Conservation (phyloP, 2,329 filamentous ascomycete species). For the Sphaerulina musiva region DNA sequence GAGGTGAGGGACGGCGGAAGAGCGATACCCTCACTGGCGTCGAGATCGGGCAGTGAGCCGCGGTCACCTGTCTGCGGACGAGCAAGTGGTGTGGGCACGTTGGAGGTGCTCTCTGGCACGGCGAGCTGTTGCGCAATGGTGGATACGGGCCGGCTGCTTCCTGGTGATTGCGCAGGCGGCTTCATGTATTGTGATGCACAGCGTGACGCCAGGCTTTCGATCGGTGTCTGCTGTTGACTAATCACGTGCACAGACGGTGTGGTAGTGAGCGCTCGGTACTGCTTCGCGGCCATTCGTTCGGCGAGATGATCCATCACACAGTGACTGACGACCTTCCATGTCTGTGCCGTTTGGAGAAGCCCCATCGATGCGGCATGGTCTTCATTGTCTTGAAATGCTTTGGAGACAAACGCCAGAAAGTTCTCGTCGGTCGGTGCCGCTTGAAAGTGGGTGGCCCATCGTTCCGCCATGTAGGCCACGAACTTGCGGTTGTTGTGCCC, state of each 20-base stretch:
- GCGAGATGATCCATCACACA: slow-evolving; percentile 46
- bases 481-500: slow-evolving; percentile 17
- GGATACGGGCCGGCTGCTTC: slow-evolving; percentile 19
- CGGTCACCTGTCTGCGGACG: slow-evolving; percentile 31
- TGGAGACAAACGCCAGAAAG: slow-evolving; percentile 16
- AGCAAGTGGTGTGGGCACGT: slow-evolving; percentile 49
- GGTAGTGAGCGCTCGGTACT: slow-evolving; percentile 6
- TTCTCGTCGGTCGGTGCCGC: slow-evolving; percentile 7
- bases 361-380: slow-evolving; percentile 20
- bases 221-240: slow-evolving; percentile 8
- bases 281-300: slow-evolving; percentile 23
- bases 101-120: slow-evolving; percentile 43
- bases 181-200: slow-evolving; percentile 18
- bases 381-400: slow-evolving; percentile 17
- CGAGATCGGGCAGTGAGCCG: slow-evolving; percentile 33
- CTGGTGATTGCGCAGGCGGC: slow-evolving; percentile 17
- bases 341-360: slow-evolving; percentile 49
- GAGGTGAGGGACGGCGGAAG: slow-evolving; percentile 26
- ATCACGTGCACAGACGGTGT: slow-evolving; percentile 4
- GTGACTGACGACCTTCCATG: slow-evolving; percentile 52
- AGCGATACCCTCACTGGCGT: slow-evolving; percentile 22
- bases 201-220: slow-evolving; percentile 16
- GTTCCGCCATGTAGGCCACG: slow-evolving; percentile 17
- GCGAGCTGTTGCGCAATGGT: slow-evolving; percentile 23
- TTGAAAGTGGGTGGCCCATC: slow-evolving; percentile 8